Conservation (phyloP, 257 asterid genomes). For the Gardenia jasminoides region DNA sequence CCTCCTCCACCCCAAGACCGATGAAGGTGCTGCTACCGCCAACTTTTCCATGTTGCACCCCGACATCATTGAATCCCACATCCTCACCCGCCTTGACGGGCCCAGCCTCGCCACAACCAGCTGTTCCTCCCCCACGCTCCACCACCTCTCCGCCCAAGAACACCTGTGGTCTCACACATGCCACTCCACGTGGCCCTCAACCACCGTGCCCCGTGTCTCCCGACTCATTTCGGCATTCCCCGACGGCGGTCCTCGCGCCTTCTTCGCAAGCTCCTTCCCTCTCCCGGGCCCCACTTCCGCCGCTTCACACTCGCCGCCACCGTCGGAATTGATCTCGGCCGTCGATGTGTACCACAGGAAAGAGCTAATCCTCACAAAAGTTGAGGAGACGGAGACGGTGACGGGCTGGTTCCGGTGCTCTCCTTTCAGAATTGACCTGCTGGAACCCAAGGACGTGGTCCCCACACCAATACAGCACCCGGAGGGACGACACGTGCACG, state of each 20-base stretch:
- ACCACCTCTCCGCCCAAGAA: slow-evolving; percentile 47
- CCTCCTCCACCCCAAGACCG: slow-evolving; percentile 31
- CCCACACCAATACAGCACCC: slow-evolving; percentile 51
- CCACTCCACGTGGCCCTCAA: slow-evolving; percentile 82
- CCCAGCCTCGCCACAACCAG: slow-evolving; percentile 55
- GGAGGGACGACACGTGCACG: slow-evolving; percentile 37
- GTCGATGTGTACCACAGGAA: slow-evolving; percentile 59
- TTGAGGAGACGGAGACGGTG: slow-evolving; percentile 57
- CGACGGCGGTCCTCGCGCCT: slow-evolving; percentile 63
- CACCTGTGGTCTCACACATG: slow-evolving; percentile 59
- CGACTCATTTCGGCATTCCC: slow-evolving; percentile 51
- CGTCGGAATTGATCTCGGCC: slow-evolving; percentile 60
- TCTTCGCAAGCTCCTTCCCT: slow-evolving; percentile 58
- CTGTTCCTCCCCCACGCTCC: slow-evolving; percentile 62
- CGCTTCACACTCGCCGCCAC: slow-evolving; percentile 20
- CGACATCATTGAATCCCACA: slow-evolving; percentile 56
- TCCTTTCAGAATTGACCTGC: slow-evolving; percentile 73
- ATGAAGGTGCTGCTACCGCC: slow-evolving; percentile 20
- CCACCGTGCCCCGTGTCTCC: slow-evolving; percentile 39
- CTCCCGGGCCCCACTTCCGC: slow-evolving; percentile 8
- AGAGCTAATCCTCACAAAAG: slow-evolving; percentile 39
- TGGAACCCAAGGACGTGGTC: slow-evolving; percentile 72
- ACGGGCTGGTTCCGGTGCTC: slow-evolving; percentile 83
- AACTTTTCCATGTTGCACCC: slow-evolving; percentile 49
- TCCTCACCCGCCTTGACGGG: slow-evolving; percentile 67